These are phyloP conservation scores for Fusarium fujikuroi DNA, from an alignment of 2,329 filamentous ascomycete species.

Conservation along the genomic window DNA sequence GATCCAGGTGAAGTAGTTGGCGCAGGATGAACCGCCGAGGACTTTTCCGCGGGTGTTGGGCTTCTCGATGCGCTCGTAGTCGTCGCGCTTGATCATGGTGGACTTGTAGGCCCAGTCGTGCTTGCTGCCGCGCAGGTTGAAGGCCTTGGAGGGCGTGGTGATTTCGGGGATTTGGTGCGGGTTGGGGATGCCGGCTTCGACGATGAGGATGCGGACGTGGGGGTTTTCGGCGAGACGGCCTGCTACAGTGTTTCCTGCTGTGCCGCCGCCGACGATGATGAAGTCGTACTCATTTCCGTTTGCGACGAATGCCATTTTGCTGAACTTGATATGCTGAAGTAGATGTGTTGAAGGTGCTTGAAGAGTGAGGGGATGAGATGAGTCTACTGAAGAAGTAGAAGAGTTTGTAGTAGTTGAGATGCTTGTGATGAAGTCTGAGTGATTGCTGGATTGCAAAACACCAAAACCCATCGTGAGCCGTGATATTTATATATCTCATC, in stretches of 20 bases:
- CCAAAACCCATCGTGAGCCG: not conserved
- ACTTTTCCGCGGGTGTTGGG: constrained; percentile 70
- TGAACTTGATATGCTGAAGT: not conserved
- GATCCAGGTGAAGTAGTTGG: constrained; percentile 74
- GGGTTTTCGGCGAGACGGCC: constrained; percentile 51
- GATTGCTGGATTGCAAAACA: not conserved
- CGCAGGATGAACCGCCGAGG: constrained; percentile 66
- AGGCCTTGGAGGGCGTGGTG: constrained; percentile 62
- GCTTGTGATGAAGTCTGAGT: not conserved
- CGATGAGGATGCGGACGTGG: constrained; percentile 55
- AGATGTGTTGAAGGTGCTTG: not conserved
- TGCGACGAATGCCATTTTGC: constrained; percentile 1
- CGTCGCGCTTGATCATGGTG: constrained; percentile 66
- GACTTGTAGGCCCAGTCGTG: constrained; percentile 72
- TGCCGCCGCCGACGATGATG: constrained; percentile 41
- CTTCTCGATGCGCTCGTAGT: constrained; percentile 71
- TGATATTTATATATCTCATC: not conserved
- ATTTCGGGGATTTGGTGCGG: constrained; percentile 62
- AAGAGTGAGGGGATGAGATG: not conserved
- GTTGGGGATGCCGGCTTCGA: constrained; percentile 61
- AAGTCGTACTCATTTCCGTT: constrained; percentile 9
- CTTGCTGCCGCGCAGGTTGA: constrained; percentile 64
- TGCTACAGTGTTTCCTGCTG: constrained; percentile 51
- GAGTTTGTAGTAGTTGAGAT: not conserved
- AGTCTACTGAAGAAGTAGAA: not conserved